phyloP scores from a whole-genome alignment of 78 protist species.

The Dictyostelium intermedium region DNA sequence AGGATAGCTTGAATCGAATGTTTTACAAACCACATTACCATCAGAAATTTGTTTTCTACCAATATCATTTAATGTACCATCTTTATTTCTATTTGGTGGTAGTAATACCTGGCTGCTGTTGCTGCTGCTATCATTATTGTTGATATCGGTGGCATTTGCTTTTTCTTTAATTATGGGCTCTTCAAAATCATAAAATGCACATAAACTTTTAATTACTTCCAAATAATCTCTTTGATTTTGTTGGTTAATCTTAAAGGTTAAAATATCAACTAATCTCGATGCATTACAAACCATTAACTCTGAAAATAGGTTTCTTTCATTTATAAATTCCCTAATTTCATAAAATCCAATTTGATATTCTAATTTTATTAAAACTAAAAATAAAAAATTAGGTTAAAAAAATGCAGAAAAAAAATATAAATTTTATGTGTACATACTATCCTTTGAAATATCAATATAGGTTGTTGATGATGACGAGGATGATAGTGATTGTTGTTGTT shows the following conservation, averaged over 20 bases:
- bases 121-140: not conserved
- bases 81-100: constrained; percentile 34
- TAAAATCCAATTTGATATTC: not conserved
- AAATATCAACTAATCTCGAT: not conserved
- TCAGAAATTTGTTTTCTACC: constrained; percentile 40
- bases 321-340: not conserved
- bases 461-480: not conserved
- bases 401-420: no score
- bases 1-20: not conserved
- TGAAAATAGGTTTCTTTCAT: constrained; percentile 18
- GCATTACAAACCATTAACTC: not conserved
- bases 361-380: not conserved
- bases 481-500: not conserved
- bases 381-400: not conserved
- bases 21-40: constrained; percentile 9
- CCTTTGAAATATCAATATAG: not conserved
- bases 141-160: not conserved
- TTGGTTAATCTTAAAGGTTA: not conserved
- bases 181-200: not conserved
- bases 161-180: not conserved
- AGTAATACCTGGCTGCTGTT: not conserved
- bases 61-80: constrained; percentile 31
- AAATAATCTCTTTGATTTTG: constrained; percentile 9
- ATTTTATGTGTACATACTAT: constrained; percentile 12
- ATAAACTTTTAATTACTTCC: not conserved